Evolutionary conservation across 1,139 yeast genomes (phyloP).

Genomic region (Candida sanyaensis): DNA sequence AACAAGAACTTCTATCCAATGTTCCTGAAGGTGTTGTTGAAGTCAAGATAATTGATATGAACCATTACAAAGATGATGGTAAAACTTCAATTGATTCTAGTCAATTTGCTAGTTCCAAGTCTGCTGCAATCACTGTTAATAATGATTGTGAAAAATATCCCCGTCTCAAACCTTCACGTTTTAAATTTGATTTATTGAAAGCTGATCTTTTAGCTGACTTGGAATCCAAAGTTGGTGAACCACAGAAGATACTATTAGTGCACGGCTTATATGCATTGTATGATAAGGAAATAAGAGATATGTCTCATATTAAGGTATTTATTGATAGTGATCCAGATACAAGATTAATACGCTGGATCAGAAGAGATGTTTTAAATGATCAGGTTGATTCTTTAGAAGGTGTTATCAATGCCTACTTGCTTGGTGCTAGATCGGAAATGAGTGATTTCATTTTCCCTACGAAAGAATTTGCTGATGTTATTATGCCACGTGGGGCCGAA

Average conservation of each 20-base stretch:
- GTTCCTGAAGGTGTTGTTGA: constrained; percentile 22
- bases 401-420: constrained; percentile 62
- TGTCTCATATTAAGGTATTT: constrained; percentile 70
- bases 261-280: constrained; percentile 84
- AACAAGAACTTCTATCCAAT: constrained; percentile 25
- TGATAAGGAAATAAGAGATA: constrained; percentile 56
- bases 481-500: constrained; percentile 75
- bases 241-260: constrained; percentile 52
- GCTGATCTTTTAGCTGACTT: constrained; percentile 13
- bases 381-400: constrained; percentile 37
- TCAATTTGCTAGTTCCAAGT: constrained; percentile 22
- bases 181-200: constrained; percentile 30
- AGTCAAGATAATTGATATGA: constrained; percentile 45
- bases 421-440: constrained; percentile 75
- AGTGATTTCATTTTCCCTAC: constrained; percentile 73
- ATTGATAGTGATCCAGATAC: constrained; percentile 89
- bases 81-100: constrained; percentile 15
- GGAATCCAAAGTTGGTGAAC: constrained; percentile 11
- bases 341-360: constrained; percentile 74
- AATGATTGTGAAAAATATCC: constrained; percentile 21
- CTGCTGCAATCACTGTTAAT: constrained; percentile 35
- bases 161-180: constrained; percentile 41
- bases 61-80: constrained; percentile 22
- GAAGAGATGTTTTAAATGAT: constrained; percentile 39
- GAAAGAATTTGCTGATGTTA: constrained; percentile 76